Evolutionary conservation across 2,329 filamentous ascomycete genomes (phyloP).

Genomic region (Colletotrichum ledebouriae): DNA sequence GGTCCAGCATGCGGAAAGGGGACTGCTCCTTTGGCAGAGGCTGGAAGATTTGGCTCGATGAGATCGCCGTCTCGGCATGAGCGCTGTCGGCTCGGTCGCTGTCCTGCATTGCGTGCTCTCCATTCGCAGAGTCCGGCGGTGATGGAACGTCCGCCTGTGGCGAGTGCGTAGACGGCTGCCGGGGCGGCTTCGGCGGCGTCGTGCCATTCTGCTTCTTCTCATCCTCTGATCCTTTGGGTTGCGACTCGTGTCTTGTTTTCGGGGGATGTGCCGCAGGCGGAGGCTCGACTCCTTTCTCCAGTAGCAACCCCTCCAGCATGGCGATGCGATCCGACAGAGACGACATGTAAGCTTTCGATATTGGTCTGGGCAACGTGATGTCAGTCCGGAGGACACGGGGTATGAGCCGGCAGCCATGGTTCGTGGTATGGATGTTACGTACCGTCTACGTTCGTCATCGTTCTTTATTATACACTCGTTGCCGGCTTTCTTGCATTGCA

Average conservation of each 20-base stretch:
- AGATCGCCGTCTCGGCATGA: constrained; percentile 27
- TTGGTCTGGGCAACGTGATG: constrained; percentile 56
- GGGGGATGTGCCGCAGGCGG: constrained; percentile 67
- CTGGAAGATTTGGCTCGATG: constrained; percentile 43
- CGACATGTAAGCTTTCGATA: constrained; percentile 70
- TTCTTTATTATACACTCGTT: constrained; percentile 68
- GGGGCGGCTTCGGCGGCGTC: constrained; percentile 19
- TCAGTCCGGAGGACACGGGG: not conserved
- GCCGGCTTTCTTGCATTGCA: constrained; percentile 65
- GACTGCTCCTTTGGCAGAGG: constrained; percentile 49
- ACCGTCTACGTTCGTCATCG: constrained; percentile 69
- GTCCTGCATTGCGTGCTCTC: constrained; percentile 49
- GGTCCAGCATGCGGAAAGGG: constrained; percentile 53
- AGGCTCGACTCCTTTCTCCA: constrained; percentile 62
- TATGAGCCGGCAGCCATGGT: not conserved
- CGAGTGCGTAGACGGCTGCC: constrained; percentile 25
- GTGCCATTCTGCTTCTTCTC: constrained; percentile 43
- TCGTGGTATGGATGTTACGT: constrained; percentile 41
- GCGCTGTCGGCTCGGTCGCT: constrained; percentile 45
- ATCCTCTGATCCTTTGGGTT: constrained; percentile 34
- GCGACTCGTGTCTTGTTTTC: constrained; percentile 60
- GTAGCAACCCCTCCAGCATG: constrained; percentile 64
- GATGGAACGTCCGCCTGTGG: constrained; percentile 48
- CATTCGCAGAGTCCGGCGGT: constrained; percentile 51
- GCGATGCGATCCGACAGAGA: constrained; percentile 67